These are phyloP conservation scores for Wallemia hederae DNA, from an alignment of 1,284 basidiomycete genomes.

Conservation along the genomic window DNA sequence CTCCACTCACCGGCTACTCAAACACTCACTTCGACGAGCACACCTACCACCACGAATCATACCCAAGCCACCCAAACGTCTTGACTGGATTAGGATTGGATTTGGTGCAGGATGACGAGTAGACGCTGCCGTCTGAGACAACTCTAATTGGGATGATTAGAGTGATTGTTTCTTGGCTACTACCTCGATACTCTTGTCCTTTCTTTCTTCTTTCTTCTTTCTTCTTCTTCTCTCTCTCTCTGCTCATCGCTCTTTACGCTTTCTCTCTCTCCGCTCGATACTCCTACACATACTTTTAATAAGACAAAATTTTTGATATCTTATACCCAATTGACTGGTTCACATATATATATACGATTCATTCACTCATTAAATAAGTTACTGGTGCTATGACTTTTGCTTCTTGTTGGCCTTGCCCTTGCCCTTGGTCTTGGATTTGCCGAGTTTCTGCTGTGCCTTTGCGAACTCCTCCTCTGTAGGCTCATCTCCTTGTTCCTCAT, in stretches of 20 bases:
- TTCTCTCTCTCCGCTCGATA: too few species aligned
- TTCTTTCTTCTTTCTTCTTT: background rate
- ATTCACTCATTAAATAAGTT: too few species aligned
- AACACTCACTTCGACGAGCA: background rate
- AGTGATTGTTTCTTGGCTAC: background rate
- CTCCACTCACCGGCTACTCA: background rate
- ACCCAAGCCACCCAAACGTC: background rate
- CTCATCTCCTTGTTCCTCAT: conserved; percentile 12
- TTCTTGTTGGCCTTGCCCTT: background rate
- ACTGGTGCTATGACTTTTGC: background rate
- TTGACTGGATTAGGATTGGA: background rate
- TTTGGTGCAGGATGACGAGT: background rate
- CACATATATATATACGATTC: too few species aligned
- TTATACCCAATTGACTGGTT: too few species aligned
- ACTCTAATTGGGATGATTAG: background rate
- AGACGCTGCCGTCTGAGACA: background rate
- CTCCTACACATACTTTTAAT: too few species aligned
- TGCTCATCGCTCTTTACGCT: too few species aligned
- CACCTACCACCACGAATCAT: background rate
- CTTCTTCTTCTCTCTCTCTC: background rate
- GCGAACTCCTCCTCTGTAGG: background rate
- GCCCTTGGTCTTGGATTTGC: background rate
- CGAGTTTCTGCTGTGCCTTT: background rate
- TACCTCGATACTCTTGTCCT: background rate
- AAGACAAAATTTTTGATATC: too few species aligned